These are phyloP conservation scores for Leccinum aurantiacum DNA, from an alignment of 768 basidiomycete species.

Conservation along the genomic window DNA sequence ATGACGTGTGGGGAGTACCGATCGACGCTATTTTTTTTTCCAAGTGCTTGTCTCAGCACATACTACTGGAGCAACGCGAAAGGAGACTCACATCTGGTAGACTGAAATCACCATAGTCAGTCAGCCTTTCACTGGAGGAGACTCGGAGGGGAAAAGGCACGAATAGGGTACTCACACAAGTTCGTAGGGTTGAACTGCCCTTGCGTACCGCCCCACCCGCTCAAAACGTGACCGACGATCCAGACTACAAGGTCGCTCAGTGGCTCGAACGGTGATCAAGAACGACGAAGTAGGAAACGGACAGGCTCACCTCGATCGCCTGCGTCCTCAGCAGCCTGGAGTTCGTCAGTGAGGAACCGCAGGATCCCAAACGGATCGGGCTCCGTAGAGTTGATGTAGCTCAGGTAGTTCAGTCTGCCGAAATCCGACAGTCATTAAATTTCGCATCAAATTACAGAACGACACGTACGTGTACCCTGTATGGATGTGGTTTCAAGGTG, in stretches of 20 bases:
- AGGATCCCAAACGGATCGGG: slow-evolving; percentile 50
- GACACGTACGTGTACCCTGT: slow-evolving; percentile 37
- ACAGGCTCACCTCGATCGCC: slow-evolving; percentile 41
- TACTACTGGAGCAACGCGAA: neutral
- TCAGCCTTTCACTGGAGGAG: neutral
- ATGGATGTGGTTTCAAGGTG: neutral
- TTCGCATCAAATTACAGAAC: neutral
- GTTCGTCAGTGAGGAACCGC: slow-evolving; percentile 49
- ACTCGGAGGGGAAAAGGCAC: neutral
- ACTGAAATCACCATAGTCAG: slow-evolving; percentile 28
- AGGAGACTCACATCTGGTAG: slow-evolving; percentile 42
- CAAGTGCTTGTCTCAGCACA: neutral
- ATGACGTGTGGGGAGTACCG: slow-evolving; percentile 1
- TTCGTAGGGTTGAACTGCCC: slow-evolving; percentile 43
- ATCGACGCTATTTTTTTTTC: slow-evolving; percentile 29
- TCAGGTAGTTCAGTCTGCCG: slow-evolving; percentile 44
- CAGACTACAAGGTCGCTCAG: slow-evolving; percentile 35
- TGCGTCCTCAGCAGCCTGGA: slow-evolving; percentile 52
- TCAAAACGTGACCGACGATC: slow-evolving; percentile 51
- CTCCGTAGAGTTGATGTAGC: slow-evolving; percentile 47
- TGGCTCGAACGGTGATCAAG: neutral
- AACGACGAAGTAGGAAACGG: neutral
- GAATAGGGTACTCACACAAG: slow-evolving; percentile 35
- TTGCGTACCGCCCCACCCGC: slow-evolving; percentile 47
- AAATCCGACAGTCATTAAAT: neutral